phyloP scores from a whole-genome alignment of 1,284 basidiomycete species.

The Moesziomyces antarcticus region DNA sequence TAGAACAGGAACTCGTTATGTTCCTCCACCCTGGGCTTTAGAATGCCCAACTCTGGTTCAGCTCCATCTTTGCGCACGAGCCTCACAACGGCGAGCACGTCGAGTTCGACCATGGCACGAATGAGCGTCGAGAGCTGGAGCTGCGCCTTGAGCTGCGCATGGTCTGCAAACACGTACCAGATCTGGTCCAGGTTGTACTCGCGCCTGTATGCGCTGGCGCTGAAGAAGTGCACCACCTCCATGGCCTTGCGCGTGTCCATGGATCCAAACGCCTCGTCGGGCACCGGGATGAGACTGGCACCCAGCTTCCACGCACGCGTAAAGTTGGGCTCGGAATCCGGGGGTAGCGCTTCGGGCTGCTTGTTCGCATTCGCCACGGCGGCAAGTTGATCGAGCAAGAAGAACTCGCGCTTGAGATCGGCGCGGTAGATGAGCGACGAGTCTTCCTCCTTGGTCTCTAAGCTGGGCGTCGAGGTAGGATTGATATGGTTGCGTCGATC shows the following conservation, averaged over 20 bases:
- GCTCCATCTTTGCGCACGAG: constrained; percentile 79
- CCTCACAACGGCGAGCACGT: constrained; percentile 80
- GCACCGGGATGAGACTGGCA: constrained; percentile 79
- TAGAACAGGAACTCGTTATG: constrained; percentile 53
- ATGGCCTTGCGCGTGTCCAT: constrained; percentile 82
- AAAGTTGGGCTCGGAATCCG: constrained; percentile 78
- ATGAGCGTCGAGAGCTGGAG: constrained; percentile 86
- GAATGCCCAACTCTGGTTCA: constrained; percentile 75
- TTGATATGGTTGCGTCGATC: constrained; percentile 25
- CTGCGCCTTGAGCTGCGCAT: constrained; percentile 77
- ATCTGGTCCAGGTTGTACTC: constrained; percentile 87
- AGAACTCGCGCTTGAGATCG: constrained; percentile 40
- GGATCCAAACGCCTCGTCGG: constrained; percentile 78
- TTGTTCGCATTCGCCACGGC: constrained; percentile 63
- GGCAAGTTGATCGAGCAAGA: constrained; percentile 47
- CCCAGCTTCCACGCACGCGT: constrained; percentile 91
- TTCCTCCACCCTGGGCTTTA: constrained; percentile 51
- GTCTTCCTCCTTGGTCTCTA: constrained; percentile 8
- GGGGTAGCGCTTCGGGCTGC: constrained; percentile 70
- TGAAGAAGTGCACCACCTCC: constrained; percentile 87
- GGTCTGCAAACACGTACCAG: constrained; percentile 85
- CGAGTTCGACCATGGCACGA: constrained; percentile 78
- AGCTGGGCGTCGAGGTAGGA: constrained; percentile 27
- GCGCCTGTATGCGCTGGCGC: constrained; percentile 65
- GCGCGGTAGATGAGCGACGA: constrained; percentile 26